Percentiles rank a stretch among this genome's conserved stretches.
Conservation (phyloP, 1,284 basidiomycete genomes). For the Malassezia caprae region DNA sequence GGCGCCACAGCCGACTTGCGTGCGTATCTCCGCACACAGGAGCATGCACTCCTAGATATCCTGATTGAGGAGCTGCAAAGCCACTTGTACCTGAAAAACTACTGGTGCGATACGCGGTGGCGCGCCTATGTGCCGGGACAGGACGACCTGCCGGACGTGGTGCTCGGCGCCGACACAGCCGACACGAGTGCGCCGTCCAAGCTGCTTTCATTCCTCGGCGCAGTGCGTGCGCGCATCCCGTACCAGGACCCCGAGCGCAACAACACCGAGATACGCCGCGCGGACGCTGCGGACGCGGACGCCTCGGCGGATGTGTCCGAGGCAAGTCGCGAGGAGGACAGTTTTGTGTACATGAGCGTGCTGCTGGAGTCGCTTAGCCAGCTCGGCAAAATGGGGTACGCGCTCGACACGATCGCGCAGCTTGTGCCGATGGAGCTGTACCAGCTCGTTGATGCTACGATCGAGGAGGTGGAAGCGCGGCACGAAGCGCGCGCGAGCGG, state of each 20-base stretch:
- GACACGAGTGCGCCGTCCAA: neutral
- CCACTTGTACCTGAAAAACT: constrained; percentile 93
- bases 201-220: constrained; percentile 6
- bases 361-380: constrained; percentile 83
- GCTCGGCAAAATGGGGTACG: constrained; percentile 74
- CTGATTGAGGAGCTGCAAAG: constrained; percentile 90
- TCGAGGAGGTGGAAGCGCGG: constrained; percentile 73
- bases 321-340: constrained; percentile 76
- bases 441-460: constrained; percentile 69
- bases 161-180: constrained; percentile 25
- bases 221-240: constrained; percentile 2
- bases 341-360: constrained; percentile 86
- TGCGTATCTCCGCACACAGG: constrained; percentile 74
- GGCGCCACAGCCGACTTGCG: constrained; percentile 83
- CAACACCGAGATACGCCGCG: constrained; percentile 11
- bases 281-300: neutral
- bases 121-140: constrained; percentile 71
- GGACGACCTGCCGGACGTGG: constrained; percentile 49
- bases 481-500: constrained; percentile 55
- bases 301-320: constrained; percentile 18
- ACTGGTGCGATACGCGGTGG: constrained; percentile 92
- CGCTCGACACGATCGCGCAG: constrained; percentile 74
- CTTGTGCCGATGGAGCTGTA: constrained; percentile 76
- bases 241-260: constrained; percentile 9
- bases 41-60: constrained; percentile 59